phyloP scores from a whole-genome alignment of 306 rosid genomes.

The Aeschynomene evenia region DNA sequence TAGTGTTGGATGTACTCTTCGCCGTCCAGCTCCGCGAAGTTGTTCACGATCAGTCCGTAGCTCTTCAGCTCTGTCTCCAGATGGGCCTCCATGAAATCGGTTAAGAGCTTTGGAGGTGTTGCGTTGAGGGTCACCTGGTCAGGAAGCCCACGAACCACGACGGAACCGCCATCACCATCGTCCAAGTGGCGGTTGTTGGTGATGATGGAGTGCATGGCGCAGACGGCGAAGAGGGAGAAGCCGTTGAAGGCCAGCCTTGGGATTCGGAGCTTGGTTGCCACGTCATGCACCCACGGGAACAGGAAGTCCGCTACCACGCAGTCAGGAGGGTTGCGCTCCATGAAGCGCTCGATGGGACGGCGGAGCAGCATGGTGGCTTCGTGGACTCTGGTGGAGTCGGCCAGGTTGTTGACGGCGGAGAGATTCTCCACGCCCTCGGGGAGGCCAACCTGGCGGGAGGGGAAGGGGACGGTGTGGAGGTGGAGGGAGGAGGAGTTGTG shows the following conservation, averaged over 20 bases:
- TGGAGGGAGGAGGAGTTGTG: neutral
- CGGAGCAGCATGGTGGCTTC: slow-evolving; percentile 14
- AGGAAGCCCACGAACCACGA: slow-evolving; percentile 14
- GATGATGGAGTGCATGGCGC: slow-evolving; percentile 21
- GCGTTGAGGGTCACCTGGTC: slow-evolving; percentile 1
- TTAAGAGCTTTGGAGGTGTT: neutral
- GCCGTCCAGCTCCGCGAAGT: slow-evolving; percentile 35
- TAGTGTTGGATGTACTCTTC: slow-evolving; percentile 30
- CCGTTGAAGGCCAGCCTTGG: slow-evolving; percentile 35
- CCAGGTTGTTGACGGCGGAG: neutral
- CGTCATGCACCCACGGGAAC: slow-evolving; percentile 34
- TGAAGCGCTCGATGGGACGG: neutral
- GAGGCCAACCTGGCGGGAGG: slow-evolving; percentile 35
- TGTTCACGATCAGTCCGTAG: slow-evolving; percentile 31
- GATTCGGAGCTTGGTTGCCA: slow-evolving; percentile 21
- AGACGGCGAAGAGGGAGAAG: slow-evolving; percentile 28
- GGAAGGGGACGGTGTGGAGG: slow-evolving; percentile 26
- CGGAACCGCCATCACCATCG: slow-evolving; percentile 1
- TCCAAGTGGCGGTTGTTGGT: neutral
- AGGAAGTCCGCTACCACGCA: slow-evolving; percentile 32
- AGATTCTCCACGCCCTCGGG: slow-evolving; percentile 29
- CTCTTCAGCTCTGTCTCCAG: slow-evolving; percentile 15
- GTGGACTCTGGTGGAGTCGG: neutral
- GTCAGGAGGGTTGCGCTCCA: slow-evolving; percentile 33
- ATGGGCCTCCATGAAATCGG: neutral